Conservation (phyloP, 2,329 filamentous ascomycete species). For the Penicillium sp. region DNA sequence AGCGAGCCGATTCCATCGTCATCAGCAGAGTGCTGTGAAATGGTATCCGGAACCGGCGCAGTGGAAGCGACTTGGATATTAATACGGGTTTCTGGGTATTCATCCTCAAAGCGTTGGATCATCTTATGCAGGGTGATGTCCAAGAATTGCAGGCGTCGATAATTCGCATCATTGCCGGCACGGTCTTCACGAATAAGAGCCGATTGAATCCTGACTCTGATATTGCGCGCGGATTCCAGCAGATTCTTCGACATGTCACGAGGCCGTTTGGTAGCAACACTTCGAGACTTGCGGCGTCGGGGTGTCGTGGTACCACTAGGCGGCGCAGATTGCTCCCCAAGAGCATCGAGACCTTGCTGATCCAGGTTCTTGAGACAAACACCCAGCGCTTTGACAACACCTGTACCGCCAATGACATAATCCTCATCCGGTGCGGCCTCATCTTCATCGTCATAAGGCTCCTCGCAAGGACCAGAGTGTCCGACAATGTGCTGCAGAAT, state of each 20-base stretch:
- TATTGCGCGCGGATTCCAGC: constrained; percentile 83
- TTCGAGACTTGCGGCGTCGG: constrained; percentile 50
- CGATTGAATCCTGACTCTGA: constrained; percentile 76
- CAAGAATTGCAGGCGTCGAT: constrained; percentile 80
- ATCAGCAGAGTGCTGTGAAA: constrained; percentile 38
- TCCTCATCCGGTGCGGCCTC: constrained; percentile 80
- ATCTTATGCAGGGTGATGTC: constrained; percentile 86
- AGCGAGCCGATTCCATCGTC: constrained; percentile 27
- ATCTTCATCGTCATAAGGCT: constrained; percentile 57
- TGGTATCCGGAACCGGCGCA: constrained; percentile 29
- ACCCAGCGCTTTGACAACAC: constrained; percentile 88
- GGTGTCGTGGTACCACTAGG: constrained; percentile 56
- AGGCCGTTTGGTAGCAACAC: constrained; percentile 62
- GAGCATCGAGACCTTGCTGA: constrained; percentile 47
- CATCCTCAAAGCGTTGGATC: constrained; percentile 92
- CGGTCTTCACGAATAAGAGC: constrained; percentile 74
- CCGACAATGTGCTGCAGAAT: constrained; percentile 86
- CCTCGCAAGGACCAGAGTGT: constrained; percentile 53
- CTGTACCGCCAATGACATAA: constrained; percentile 93
- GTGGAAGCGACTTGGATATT: constrained; percentile 23
- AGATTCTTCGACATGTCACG: constrained; percentile 93
- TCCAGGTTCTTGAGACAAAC: constrained; percentile 84
- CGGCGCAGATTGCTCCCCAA: constrained; percentile 42
- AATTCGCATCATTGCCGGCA: constrained; percentile 69
- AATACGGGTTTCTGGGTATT: constrained; percentile 84